Base-by-base conservation (phyloP, 75 land plant genomes). In the Cunninghamia lanceolata region DNA sequence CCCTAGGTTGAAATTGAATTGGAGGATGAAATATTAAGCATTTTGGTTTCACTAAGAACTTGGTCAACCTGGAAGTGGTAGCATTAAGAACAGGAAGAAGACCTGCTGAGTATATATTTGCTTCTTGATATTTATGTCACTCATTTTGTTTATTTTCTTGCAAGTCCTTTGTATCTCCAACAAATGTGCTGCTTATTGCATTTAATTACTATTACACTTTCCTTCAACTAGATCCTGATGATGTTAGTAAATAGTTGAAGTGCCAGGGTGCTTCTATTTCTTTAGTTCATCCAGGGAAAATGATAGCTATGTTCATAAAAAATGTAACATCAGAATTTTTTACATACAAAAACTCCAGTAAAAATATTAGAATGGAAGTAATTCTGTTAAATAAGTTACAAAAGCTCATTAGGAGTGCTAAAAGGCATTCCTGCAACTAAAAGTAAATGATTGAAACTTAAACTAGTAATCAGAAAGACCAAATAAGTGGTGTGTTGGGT, bases 141-240 rank as follows among this genome's bases (percentile, higher is more conserved):
- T 38, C 16, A 45, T 77, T n/a, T 85, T 45, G 19, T 16, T 32
- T 36, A 45, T 47, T 43, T n/a, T 30, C 0, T 85, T 54, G 84
- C 88, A 98, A 99, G 99, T 90, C 87, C 95, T 59, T 85, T 94
- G 34, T 98, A 97, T 89, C 92, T 97, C 99, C 99, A 30, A 95
- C 99, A 80, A 98, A 98, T 87, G 95, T 96, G 82, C 83, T 98
- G n/a, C 78, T 98, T 84, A 98, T 98, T 84, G 99, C 99, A 16
- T 98, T 98, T 96, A 98, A 98, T 78, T 98, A 98, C 87, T 98
- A 95, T 90, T 98, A 98, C 83, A 98, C 99, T 21, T 98, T 98
- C 88, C 93, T 98, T 79, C 99, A 98, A 89, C 89, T 98, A 86
- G 99, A 98, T 86, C 99, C 99, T 71, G 95, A 93, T 87, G 99